These are phyloP conservation scores for Geranium brycei DNA, from an alignment of 345 rosid species.

Conservation along the genomic window DNA sequence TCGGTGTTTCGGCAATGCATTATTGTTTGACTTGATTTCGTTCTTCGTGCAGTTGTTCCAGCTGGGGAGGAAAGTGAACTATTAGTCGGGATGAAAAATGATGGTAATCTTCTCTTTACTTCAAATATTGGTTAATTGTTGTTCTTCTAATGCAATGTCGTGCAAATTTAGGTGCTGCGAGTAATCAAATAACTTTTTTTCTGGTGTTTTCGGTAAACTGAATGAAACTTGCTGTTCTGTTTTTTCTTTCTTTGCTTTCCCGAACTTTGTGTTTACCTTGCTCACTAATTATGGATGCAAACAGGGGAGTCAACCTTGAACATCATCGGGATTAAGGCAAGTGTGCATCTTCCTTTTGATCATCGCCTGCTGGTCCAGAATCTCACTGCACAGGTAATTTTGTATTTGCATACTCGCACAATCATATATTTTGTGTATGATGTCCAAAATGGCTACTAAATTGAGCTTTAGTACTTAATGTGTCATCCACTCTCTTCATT, in stretches of 20 bases:
- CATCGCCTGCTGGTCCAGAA: conserved; percentile 63
- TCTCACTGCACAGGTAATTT: conserved; percentile 65
- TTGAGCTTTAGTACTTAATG: too few species aligned
- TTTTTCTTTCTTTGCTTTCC: too few species aligned
- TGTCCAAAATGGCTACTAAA: too few species aligned
- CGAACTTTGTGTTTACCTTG: too few species aligned
- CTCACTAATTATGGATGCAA: too few species aligned
- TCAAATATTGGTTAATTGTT: background rate
- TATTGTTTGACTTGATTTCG: conserved; percentile 5
- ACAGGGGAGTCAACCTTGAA: conserved; percentile 51
- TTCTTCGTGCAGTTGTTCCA: conserved; percentile 37
- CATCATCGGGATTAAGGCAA: conserved; percentile 58
- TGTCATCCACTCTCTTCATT: too few species aligned
- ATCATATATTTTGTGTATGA: too few species aligned
- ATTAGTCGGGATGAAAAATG: conserved; percentile 74
- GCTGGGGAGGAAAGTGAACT: conserved; percentile 77
- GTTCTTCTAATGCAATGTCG: too few species aligned
- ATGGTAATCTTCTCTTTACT: conserved; percentile 33
- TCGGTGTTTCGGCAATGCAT: background rate
- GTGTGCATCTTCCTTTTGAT: conserved; percentile 71
- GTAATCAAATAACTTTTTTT: too few species aligned
- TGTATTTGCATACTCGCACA: too few species aligned
- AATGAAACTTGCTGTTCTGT: background rate
- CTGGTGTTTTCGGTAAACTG: background rate
- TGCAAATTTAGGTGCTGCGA: background rate